These are phyloP conservation scores for Cladosporium sp. DNA, from an alignment of 2,329 filamentous ascomycete species.

Conservation along the genomic window DNA sequence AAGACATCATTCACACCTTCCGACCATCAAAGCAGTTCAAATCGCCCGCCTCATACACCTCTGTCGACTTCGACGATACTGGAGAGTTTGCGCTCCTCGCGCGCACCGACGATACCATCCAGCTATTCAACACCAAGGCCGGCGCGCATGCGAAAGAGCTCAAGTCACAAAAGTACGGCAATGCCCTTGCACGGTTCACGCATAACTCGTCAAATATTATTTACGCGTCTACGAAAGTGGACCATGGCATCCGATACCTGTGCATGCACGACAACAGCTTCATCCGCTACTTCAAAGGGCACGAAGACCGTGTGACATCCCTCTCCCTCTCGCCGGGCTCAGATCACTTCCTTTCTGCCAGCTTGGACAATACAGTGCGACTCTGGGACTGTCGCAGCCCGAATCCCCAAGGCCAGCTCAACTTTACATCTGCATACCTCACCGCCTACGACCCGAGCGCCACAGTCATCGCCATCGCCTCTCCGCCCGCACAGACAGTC, in stretches of 20 bases:
- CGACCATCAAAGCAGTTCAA: slow-evolving; percentile 61
- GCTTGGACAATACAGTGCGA: slow-evolving; percentile 83
- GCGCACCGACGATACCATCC: slow-evolving; percentile 89
- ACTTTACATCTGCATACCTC: slow-evolving; percentile 75
- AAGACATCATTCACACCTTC: slow-evolving; percentile 73
- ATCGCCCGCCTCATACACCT: slow-evolving; percentile 53
- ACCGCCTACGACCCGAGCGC: slow-evolving; percentile 90
- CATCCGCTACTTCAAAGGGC: slow-evolving; percentile 92
- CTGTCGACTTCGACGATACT: slow-evolving; percentile 92
- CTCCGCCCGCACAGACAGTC: slow-evolving; percentile 71
- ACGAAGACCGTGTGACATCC: slow-evolving; percentile 77
- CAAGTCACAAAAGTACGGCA: slow-evolving; percentile 94
- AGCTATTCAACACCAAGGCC: slow-evolving; percentile 90
- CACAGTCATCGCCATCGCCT: slow-evolving; percentile 84
- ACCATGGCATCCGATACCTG: slow-evolving; percentile 81
- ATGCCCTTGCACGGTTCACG: slow-evolving; percentile 89
- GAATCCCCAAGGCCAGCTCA: slow-evolving; percentile 73
- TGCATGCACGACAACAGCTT: slow-evolving; percentile 95
- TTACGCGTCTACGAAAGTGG: slow-evolving; percentile 92
- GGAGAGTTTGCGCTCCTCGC: slow-evolving; percentile 89
- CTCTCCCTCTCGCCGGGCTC: slow-evolving; percentile 78
- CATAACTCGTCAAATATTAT: slow-evolving; percentile 88
- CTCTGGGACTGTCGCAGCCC: slow-evolving; percentile 85
- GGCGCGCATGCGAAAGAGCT: slow-evolving; percentile 85
- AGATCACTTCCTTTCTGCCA: slow-evolving; percentile 90